A percentile compares a stretch with the other conserved stretches of the same genome.
phyloP scores from a whole-genome alignment of 2,329 filamentous ascomycete species.

The Colletotrichum acutatum region DNA sequence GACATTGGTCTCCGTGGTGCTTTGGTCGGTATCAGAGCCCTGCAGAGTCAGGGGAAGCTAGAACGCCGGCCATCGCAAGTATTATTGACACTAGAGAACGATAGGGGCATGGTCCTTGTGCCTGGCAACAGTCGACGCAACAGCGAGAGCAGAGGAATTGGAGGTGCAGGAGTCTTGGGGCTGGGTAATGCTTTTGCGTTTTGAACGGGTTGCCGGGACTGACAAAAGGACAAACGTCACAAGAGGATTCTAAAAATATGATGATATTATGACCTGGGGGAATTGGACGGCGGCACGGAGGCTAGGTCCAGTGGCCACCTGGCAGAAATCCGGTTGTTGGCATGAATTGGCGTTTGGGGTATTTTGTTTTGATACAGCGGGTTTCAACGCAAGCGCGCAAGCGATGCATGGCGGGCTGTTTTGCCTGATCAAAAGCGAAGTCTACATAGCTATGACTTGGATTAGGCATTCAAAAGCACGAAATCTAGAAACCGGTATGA shows the following conservation, averaged over 20 bases:
- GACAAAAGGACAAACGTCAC: neutral
- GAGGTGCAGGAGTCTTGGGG: conserved; percentile 17
- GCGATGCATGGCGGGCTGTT: neutral
- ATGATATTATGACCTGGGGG: neutral
- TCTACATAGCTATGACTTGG: neutral
- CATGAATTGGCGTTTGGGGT: neutral
- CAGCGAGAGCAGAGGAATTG: conserved; percentile 25
- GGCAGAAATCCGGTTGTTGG: neutral
- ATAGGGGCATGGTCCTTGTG: conserved; percentile 22
- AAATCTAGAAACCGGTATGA: neutral
- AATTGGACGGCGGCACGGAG: neutral
- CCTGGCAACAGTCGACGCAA: conserved; percentile 19
- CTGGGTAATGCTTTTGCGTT: conserved; percentile 25
- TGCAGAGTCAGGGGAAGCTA: neutral
- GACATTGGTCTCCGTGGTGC: conserved; percentile 27
- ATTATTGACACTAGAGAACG: conserved; percentile 22
- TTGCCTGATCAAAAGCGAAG: neutral
- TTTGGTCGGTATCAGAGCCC: conserved; percentile 22
- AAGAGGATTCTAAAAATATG: neutral
- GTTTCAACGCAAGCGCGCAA: neutral
- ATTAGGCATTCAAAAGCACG: neutral
- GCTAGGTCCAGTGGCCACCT: neutral
- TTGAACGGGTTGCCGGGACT: neutral
- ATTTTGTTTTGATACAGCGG: neutral
- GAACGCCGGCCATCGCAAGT: conserved; percentile 25